These are phyloP conservation scores for Lentithecium fluviatile DNA, from an alignment of 495 filamentous ascomycete species.

Conservation along the genomic window DNA sequence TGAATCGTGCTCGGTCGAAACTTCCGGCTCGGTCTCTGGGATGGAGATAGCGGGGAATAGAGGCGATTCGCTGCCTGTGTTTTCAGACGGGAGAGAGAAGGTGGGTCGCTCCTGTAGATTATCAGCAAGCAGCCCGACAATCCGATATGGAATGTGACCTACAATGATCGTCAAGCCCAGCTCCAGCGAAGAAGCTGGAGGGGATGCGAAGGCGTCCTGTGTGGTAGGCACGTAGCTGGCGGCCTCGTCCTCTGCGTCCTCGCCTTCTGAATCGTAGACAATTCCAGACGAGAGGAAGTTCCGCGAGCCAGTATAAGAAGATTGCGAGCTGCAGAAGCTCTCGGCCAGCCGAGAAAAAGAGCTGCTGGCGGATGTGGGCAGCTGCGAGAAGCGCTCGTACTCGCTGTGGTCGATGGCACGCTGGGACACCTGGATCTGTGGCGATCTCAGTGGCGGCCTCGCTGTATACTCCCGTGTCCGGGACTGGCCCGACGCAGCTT, in stretches of 20 bases:
- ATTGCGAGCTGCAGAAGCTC: neutral
- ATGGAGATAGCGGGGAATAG: neutral
- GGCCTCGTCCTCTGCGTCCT: neutral
- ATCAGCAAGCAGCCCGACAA: neutral
- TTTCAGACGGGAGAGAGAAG: too few relatives aligned
- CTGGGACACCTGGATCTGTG: neutral
- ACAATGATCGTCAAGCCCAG: neutral
- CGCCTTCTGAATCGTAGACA: slow-evolving; percentile 12
- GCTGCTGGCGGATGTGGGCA: neutral
- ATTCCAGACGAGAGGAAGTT: slow-evolving; percentile 5
- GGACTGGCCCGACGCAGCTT: neutral
- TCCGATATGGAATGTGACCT: neutral
- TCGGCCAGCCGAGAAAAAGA: neutral
- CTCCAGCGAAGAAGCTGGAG: neutral
- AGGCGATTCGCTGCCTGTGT: neutral
- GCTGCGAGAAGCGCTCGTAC: slow-evolving; percentile 10
- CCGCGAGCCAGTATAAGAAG: neutral
- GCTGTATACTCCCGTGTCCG: neutral
- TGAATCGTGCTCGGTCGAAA: too few relatives aligned
- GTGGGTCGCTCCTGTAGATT: too few relatives aligned
- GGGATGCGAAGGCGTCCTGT: neutral
- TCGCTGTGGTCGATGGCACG: neutral
- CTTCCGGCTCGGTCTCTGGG: neutral
- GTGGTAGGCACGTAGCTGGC: slow-evolving; percentile 7
- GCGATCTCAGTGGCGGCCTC: neutral